Conservation (phyloP, 345 rosid species). For the Ailanthus altissimus region DNA sequence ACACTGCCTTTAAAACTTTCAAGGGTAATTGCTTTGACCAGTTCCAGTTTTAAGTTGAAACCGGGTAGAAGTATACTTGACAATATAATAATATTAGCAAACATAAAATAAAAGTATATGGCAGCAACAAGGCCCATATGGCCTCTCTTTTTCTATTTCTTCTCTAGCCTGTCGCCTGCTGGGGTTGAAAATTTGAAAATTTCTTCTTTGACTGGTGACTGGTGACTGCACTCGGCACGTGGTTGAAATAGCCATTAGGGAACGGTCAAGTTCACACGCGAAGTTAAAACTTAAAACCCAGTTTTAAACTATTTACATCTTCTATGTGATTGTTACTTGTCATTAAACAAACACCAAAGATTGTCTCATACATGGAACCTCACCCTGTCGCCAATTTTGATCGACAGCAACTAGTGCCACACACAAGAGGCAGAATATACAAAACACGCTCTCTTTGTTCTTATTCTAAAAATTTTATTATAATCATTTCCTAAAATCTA, state of each 20-base stretch:
- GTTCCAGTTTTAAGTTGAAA: neutral
- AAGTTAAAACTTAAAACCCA: neutral
- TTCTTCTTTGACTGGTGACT: conserved; percentile 22
- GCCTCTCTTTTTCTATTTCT: neutral
- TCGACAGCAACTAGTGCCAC: too few species aligned
- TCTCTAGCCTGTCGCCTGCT: too few species aligned
- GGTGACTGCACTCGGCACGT: too few species aligned
- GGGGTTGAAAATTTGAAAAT: neutral
- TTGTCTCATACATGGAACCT: neutral
- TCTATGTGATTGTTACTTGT: neutral
- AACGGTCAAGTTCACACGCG: conserved; percentile 23
- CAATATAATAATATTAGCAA: too few species aligned
- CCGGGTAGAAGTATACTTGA: neutral
- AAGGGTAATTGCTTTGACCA: neutral
- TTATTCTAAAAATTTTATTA: too few species aligned
- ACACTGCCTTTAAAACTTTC: neutral
- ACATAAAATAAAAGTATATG: too few species aligned
- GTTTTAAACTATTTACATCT: neutral
- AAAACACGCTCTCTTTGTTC: too few species aligned
- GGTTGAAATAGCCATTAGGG: neutral
- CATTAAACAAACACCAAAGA: neutral
- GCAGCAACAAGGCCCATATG: neutral
- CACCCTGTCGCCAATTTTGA: neutral
- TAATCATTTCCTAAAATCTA: too few species aligned
- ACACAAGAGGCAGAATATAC: too few species aligned